Conservation (phyloP, 768 basidiomycete genomes). For the Mycena filopes region DNA sequence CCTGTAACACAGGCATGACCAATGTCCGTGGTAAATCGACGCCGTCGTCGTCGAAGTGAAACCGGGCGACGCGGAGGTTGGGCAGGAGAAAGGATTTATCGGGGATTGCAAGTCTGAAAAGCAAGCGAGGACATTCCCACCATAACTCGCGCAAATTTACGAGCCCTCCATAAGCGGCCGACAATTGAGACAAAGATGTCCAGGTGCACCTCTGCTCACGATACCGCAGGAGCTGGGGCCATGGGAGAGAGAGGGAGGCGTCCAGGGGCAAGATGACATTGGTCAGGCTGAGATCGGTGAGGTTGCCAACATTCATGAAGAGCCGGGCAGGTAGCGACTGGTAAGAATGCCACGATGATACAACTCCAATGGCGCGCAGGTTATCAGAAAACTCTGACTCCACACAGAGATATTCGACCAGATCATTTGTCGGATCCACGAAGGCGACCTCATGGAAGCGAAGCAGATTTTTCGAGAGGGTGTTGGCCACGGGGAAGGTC, state of each 20-base stretch:
- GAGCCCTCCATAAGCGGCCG: background rate
- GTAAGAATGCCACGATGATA: background rate
- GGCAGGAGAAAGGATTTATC: background rate
- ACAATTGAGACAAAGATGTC: background rate
- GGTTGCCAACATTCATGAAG: background rate
- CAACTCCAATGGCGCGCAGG: conserved; percentile 2
- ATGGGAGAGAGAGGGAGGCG: background rate
- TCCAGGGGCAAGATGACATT: background rate
- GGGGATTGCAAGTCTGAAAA: background rate
- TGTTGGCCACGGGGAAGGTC: background rate
- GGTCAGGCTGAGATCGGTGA: conserved; percentile 14
- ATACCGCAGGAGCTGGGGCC: conserved; percentile 18
- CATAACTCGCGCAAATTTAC: conserved; percentile 8
- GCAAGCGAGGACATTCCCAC: background rate
- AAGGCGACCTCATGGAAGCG: conserved; percentile 5
- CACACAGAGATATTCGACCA: background rate
- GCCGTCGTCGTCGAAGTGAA: background rate
- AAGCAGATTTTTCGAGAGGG: background rate
- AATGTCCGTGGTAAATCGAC: background rate
- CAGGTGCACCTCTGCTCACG: conserved; percentile 4
- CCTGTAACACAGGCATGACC: conserved; percentile 21
- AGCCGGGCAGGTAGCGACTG: background rate
- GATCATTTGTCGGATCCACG: background rate
- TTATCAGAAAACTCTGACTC: background rate
- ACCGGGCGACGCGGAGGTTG: conserved; percentile 1